Base-by-base conservation (phyloP, 2,329 filamentous ascomycete species). In the Monosporascus sp. region DNA sequence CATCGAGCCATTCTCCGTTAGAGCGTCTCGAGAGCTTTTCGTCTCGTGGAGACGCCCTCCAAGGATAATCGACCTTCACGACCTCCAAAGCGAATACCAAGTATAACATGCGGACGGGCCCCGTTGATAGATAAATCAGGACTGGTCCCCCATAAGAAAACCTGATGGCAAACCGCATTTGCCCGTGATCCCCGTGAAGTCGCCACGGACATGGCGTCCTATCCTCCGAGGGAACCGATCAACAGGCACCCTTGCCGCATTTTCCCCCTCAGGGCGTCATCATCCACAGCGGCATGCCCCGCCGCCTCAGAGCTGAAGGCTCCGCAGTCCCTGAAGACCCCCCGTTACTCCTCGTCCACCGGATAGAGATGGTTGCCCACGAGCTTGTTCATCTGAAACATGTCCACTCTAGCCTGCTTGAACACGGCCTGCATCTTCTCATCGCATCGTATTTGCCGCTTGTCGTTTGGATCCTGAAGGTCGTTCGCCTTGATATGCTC, bases 341-440 rank as follows among this genome's bases (percentile, higher is more conserved):
- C 48, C 27, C 27, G 54, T 44, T 52, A 57, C 49, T 65, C 84
- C 69, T 94, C 90, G 50, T 93, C 90, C 48, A 89, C 80, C 2
- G 88, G 89, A 67, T 96, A 97, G 39, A 97, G 78, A 66, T 97
- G 93, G 68, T 88, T 86, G 58, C 89, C 90, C 11, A 97, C 83
- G 17, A 96, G 83, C 77, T 97, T 97, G 77, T 96, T 97, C 93
- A 99, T 97, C 62, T 90, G 92, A 72, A 99, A 99, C 94, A 99
- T 99, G 72, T 97, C 90, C 49, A 99, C 88, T 65, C 83, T 89
- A 65, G 91, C 84, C 65, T 88, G 82, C 71, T 96, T 96, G 76
- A 99, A 99, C 7, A 99, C 88, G 7, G 88, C 88, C 56, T 89
- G 86, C 87, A 99, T 88, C 62, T 84, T 85, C 24, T 96, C 90